phyloP scores from a whole-genome alignment of 2,329 filamentous ascomycete species.

The Pseudocercospora vitis region DNA sequence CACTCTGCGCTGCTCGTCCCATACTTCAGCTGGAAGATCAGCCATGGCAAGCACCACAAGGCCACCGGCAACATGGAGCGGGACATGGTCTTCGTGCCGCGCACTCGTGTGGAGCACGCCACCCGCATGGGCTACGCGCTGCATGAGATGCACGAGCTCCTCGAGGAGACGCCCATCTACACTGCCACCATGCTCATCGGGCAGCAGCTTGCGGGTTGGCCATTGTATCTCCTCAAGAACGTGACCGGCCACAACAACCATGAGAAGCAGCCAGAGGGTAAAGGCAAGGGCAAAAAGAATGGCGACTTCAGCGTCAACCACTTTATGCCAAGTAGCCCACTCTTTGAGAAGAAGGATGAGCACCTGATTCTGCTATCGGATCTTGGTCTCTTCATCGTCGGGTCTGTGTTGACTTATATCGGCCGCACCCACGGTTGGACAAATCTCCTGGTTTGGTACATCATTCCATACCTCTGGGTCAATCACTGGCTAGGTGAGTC shows the following conservation, averaged over 20 bases:
- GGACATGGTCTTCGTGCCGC: conserved; percentile 98
- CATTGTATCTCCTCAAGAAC: conserved; percentile 85
- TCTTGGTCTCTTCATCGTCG: conserved; percentile 66
- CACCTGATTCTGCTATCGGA: conserved; percentile 85
- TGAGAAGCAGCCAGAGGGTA: conserved; percentile 85
- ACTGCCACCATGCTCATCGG: conserved; percentile 71
- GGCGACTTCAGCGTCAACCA: conserved; percentile 88
- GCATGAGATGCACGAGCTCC: conserved; percentile 83
- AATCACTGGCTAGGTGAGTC: conserved; percentile 96
- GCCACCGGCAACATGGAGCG: conserved; percentile 94
- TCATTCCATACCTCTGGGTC: conserved; percentile 92
- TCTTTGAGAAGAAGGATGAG: conserved; percentile 90
- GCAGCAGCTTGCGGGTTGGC: conserved; percentile 93
- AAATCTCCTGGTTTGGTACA: conserved; percentile 94
- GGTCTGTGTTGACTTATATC: conserved; percentile 64
- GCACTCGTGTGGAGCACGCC: conserved; percentile 80
- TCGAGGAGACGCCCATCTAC: conserved; percentile 89
- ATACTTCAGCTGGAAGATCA: conserved; percentile 99
- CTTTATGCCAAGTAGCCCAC: conserved; percentile 81
- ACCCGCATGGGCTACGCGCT: conserved; percentile 68
- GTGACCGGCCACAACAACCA: conserved; percentile 97
- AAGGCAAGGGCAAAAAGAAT: conserved; percentile 88
- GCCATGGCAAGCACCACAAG: conserved; percentile 99
- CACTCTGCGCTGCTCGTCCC: conserved; percentile 89
- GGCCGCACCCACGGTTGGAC: conserved; percentile 76